Evolutionary conservation across 2,329 filamentous ascomycete genomes (phyloP), one percentile per base, ranked within the genome.

Genomic region (Alternaria sp.): DNA sequence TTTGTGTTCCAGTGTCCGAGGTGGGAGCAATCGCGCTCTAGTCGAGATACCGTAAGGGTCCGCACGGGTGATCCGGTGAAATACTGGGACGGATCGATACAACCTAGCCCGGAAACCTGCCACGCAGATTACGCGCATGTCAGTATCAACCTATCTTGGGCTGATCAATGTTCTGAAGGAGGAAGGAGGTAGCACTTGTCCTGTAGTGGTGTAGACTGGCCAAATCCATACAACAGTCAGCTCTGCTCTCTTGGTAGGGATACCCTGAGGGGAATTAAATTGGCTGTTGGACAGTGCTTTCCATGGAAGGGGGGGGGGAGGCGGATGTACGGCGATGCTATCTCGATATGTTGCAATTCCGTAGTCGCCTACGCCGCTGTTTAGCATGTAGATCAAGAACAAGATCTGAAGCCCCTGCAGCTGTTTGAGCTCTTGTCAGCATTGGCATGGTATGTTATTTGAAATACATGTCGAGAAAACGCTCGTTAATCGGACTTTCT

Each of bases 331-430:
- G n/a, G 33, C 7, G 34, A 51, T 52, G 39, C 40, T 40, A 34
- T 24, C 29, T 58, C 58, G 58, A 45, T 24, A 54, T 24, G 23
- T 53, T 50, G 55, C 23, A 40, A 23, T 41, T n/a, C 55, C 39
- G 55, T 50, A 26, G 45, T 58, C 29, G 37, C 44, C 7, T 41
- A 40, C 26, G 41, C 28, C 53, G 45, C 41, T 28, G 28, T 23
- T 37, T 44, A 31, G 42, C 45, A 28, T 58, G 29, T 36, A 61
- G 46, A 46, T 51, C 55, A 48, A 54, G 51, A 49, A 33, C 45
- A 23, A 42, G 8, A 37, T 40, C 41, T 24, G 29, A 41, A 37
- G 29, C 28, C 44, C 29, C 28, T 59, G 42, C 48, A 52, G 41
- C 29, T 40, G 50, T 45, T 58, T 39, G 39, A 29, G 26, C 13